A percentile compares a stretch with the other conserved stretches of the same genome.
These are phyloP conservation scores for Microascus cirrosus DNA, from an alignment of 2,329 filamentous ascomycete genomes.

Conservation along the genomic window DNA sequence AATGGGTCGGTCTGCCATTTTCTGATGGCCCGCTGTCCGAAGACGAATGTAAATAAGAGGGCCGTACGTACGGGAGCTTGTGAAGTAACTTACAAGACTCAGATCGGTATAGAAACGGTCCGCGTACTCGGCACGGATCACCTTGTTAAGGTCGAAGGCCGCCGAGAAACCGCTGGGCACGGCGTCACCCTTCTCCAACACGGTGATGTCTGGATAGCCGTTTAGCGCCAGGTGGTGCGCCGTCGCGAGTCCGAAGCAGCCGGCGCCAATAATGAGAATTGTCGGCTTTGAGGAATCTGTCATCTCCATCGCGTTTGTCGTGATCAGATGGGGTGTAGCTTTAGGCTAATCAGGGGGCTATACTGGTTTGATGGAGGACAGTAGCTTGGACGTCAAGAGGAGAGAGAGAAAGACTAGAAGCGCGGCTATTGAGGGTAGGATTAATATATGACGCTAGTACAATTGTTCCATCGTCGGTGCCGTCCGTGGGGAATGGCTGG, in stretches of 20 bases:
- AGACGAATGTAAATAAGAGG: neutral
- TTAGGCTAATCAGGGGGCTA: neutral
- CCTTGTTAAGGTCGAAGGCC: constrained; percentile 23
- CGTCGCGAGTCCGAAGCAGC: constrained; percentile 22
- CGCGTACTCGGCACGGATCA: constrained; percentile 23
- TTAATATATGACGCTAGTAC: too few species aligned
- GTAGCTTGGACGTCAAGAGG: too few species aligned
- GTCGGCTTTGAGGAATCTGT: neutral
- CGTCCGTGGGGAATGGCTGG: too few species aligned
- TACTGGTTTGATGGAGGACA: too few species aligned
- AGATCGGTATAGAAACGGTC: constrained; percentile 16
- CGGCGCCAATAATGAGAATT: constrained; percentile 3
- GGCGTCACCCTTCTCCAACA: constrained; percentile 8
- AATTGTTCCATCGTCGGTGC: too few species aligned
- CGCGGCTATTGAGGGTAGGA: too few species aligned
- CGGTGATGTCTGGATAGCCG: constrained; percentile 9
- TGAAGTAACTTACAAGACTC: constrained; percentile 11
- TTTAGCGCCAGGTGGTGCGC: constrained; percentile 17
- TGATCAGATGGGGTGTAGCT: neutral
- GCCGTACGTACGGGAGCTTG: neutral
- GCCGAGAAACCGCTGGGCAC: constrained; percentile 10
- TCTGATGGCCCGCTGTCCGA: neutral
- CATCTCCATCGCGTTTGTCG: neutral
- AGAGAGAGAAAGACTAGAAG: too few species aligned
- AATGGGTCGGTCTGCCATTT: neutral